A percentile compares a stretch with the other conserved stretches of the same genome.
These are phyloP conservation scores for Helicostylum pulchrum DNA, from an alignment of 192 early-diverging fungal genomes.

Conservation along the genomic window DNA sequence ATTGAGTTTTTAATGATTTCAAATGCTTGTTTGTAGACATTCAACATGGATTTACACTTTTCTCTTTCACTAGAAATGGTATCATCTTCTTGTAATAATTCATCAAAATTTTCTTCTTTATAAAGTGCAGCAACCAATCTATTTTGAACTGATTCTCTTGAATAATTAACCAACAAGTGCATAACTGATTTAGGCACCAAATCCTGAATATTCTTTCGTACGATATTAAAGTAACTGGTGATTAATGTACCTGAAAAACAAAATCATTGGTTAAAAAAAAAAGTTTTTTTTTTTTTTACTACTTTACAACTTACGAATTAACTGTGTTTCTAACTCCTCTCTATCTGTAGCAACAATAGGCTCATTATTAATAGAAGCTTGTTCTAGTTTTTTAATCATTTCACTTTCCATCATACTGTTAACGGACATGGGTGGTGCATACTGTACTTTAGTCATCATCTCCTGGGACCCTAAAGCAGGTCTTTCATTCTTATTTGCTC, in stretches of 20 bases:
- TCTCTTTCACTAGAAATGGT: constrained; percentile 63
- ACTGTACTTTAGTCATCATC: constrained; percentile 19
- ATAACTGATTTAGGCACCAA: constrained; percentile 77
- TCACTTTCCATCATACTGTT: constrained; percentile 38
- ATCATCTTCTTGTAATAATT: constrained; percentile 68
- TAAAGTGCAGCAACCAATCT: constrained; percentile 68
- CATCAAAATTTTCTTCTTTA: constrained; percentile 61
- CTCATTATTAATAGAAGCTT: constrained; percentile 39
- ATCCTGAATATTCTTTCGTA: constrained; percentile 72
- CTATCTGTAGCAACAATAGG: constrained; percentile 36
- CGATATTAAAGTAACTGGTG: constrained; percentile 71
- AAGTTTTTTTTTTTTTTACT: constrained; percentile 2
- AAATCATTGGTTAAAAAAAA: neutral
- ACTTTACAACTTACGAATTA: constrained; percentile 68
- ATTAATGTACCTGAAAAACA: constrained; percentile 53
- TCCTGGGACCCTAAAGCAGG: constrained; percentile 33
- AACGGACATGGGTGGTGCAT: constrained; percentile 33
- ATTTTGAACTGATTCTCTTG: constrained; percentile 69
- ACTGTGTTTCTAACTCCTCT: constrained; percentile 74
- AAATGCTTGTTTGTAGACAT: constrained; percentile 74
- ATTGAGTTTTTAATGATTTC: constrained; percentile 58
- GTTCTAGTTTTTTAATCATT: constrained; percentile 33
- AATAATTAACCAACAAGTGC: constrained; percentile 72
- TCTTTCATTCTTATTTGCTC: constrained; percentile 37
- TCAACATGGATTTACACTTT: constrained; percentile 70